phyloP scores from a whole-genome alignment of 2,329 filamentous ascomycete genomes.

The Lachnellula cervina region DNA sequence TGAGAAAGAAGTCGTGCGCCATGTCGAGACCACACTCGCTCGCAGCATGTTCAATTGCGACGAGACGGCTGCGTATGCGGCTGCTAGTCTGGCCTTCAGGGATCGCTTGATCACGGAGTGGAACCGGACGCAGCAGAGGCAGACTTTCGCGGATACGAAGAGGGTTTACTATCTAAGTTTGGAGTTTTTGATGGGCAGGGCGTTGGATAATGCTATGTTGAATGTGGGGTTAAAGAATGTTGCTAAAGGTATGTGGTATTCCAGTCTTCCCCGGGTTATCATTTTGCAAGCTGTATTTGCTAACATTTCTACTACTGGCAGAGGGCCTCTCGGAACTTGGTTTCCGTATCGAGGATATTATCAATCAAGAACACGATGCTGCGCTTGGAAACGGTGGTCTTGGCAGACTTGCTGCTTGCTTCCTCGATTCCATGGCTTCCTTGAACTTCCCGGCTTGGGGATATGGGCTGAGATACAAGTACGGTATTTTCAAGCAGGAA shows the following conservation, averaged over 20 bases:
- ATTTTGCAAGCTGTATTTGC: neutral
- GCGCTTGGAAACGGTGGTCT: slow-evolving; percentile 94
- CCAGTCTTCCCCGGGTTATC: neutral
- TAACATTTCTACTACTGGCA: slow-evolving; percentile 34
- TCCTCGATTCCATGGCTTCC: slow-evolving; percentile 91
- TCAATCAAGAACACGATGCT: slow-evolving; percentile 91
- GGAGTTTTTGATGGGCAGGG: slow-evolving; percentile 95
- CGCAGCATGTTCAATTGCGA: slow-evolving; percentile 98
- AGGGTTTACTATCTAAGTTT: slow-evolving; percentile 95
- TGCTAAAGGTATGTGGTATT: slow-evolving; percentile 60
- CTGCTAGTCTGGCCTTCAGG: slow-evolving; percentile 85
- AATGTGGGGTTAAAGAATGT: slow-evolving; percentile 85
- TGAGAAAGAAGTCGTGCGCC: slow-evolving; percentile 78
- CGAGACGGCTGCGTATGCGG: slow-evolving; percentile 85
- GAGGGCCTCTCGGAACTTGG: slow-evolving; percentile 84
- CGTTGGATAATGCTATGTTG: slow-evolving; percentile 97
- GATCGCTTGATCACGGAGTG: slow-evolving; percentile 91
- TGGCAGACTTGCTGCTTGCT: slow-evolving; percentile 90
- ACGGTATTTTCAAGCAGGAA: slow-evolving; percentile 99
- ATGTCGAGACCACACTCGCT: slow-evolving; percentile 94
- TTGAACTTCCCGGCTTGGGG: slow-evolving; percentile 97
- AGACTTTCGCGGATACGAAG: slow-evolving; percentile 87
- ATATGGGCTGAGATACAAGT: slow-evolving; percentile 91
- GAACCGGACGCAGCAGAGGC: slow-evolving; percentile 97
- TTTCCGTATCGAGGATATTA: slow-evolving; percentile 94